Conservation (phyloP, 208 protist species). For the Leishmania guyanensis region DNA sequence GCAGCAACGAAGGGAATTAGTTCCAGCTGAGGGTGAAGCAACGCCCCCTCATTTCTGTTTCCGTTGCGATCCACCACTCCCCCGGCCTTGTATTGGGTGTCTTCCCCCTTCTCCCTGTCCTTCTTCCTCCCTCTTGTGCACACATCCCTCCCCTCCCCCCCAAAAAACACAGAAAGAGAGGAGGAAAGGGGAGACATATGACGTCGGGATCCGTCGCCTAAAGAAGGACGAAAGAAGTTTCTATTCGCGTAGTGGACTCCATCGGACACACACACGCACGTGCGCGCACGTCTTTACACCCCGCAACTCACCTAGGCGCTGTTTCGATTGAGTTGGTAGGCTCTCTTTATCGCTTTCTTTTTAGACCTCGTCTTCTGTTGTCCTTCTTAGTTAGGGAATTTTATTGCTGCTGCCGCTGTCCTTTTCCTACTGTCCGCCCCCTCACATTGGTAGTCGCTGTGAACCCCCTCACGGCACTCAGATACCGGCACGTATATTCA, state of each 20-base stretch:
- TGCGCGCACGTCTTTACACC: neutral
- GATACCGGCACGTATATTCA: neutral
- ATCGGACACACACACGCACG: neutral
- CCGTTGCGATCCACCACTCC: neutral
- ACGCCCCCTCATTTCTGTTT: neutral
- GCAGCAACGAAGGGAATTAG: neutral
- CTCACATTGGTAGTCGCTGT: neutral
- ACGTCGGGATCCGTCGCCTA: too few species aligned
- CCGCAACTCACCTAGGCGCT: neutral
- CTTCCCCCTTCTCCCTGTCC: neutral
- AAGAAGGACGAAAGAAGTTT: neutral
- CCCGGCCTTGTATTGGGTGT: neutral
- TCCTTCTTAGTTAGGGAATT: neutral
- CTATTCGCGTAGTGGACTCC: neutral
- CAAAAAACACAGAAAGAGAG: slow-evolving; percentile 1
- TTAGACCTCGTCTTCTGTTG: neutral
- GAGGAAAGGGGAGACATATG: neutral
- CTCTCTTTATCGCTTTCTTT: neutral
- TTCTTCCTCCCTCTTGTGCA: neutral
- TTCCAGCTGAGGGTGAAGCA: neutral
- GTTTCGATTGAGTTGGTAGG: neutral
- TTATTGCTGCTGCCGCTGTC: neutral
- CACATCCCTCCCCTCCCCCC: neutral
- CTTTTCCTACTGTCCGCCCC: neutral
- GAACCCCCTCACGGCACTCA: neutral